A percentile compares a stretch with the other conserved stretches of the same genome.
Evolutionary conservation across 2,329 filamentous ascomycete genomes (phyloP).

Genomic region (Colletotrichum nymphaeae): DNA sequence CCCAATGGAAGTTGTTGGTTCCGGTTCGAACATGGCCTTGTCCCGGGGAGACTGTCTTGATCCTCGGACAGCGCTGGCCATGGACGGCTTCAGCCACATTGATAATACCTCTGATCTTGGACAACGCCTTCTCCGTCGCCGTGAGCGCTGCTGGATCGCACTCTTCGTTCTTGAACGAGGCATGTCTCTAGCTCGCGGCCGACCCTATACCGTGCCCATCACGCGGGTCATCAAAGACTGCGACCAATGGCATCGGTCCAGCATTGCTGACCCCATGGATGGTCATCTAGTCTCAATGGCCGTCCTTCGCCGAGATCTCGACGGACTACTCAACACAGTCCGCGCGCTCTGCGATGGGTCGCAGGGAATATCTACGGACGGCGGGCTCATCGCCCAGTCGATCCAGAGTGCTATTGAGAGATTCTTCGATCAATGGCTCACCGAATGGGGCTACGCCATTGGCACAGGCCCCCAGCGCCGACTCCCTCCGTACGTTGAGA

Average conservation of each 20-base stretch:
- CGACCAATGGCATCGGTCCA: conserved; percentile 75
- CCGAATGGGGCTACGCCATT: conserved; percentile 70
- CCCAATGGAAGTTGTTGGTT: conserved; percentile 61
- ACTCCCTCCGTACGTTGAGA: conserved; percentile 80
- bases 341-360: conserved; percentile 70
- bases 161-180: conserved; percentile 79
- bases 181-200: conserved; percentile 76
- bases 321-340: conserved; percentile 67
- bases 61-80: conserved; percentile 70
- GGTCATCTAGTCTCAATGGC: conserved; percentile 79
- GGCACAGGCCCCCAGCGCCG: conserved; percentile 65
- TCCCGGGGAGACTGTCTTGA: conserved; percentile 77
- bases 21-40: conserved; percentile 57
- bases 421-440: conserved; percentile 75
- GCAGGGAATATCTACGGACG: conserved; percentile 58
- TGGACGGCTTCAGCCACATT: conserved; percentile 75
- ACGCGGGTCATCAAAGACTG: conserved; percentile 75
- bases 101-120: conserved; percentile 71
- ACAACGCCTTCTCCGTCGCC: conserved; percentile 68
- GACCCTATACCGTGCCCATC: conserved; percentile 75
- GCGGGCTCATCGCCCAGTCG: conserved; percentile 64
- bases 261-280: conserved; percentile 73
- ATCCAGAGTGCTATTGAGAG: conserved; percentile 71
- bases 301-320: conserved; percentile 74
- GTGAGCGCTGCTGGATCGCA: conserved; percentile 78